Evolutionary conservation across 768 basidiomycete genomes (phyloP), one percentile per base, ranked within the genome.

Genomic region (Holtermannia corniformis): DNA sequence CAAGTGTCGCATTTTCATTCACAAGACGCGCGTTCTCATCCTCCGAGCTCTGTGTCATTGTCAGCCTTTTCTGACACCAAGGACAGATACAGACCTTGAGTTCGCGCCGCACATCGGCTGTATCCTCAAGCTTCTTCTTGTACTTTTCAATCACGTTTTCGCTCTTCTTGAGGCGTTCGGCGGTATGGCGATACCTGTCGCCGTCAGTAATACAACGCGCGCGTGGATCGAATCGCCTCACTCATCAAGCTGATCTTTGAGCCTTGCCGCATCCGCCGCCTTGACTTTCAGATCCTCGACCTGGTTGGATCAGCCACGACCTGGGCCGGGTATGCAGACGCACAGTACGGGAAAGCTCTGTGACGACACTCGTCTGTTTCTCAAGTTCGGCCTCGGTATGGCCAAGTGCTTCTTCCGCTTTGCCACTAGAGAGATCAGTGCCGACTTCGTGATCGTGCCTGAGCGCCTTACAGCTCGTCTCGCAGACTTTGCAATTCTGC

Each of bases 101-200:
- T 44, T 70, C 67, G 40, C 74, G 53, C 23, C 65, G 62, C 22
- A 68, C 61, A 58, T 93, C 88, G 13, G 86, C 89, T 3, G 86
- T 82, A 69, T 96, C 95, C 63, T 96, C 93, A 1, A 97, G 79
- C 74, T 97, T 99, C 79, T 88, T 92, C 76, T 92, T 93, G 73
- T 96, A 92, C 72, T 97, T 99, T 73, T 96, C 91, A 80, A 95
- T 87, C 24, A 95, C 91, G 65, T 92, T 92, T 74, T 97, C 95
- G 1, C 84, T 86, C 77, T 96, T 97, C 63, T 87, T 84, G 41
- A 91, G 76, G 59, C 83, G 87, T 63, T 96, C 95, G 3, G 87
- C 86, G 4, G 89, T 85, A 74, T 96, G 91, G 4, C 85, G 84
- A 64, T 89, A 88, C 67, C 90, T 93, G 54, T 14, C 4, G 28